Evolutionary conservation across 2,329 filamentous ascomycete genomes (phyloP), one percentile per base, ranked within the genome.

Genomic region (Lachnellula suecica): DNA sequence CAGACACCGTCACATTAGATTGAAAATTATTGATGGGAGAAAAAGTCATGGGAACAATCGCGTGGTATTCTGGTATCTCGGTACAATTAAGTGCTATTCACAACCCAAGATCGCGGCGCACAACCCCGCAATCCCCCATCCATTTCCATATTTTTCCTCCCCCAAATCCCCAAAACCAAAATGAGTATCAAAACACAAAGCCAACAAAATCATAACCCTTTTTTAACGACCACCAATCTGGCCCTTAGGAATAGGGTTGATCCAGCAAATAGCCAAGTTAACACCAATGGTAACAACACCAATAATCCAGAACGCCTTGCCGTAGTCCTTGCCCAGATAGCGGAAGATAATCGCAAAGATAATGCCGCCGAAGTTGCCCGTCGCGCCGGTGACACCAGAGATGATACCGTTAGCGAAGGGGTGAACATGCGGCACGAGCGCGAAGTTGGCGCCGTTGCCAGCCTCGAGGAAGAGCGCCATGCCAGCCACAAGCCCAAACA

Each of bases 371-470:
- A 96, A 70, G 64, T 96, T 97, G 1, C 92, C 91, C 8, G 81
- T 77, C 0, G 88, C 91, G 9, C 92, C 92, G 0, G 90, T 87
- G 31, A 89, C 74, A 11, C 91, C 91, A 1, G 87, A 89, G 6
- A 96, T 79, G 23, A 63, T 73, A 69, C 90, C 91, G 69, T 96
- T 96, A 54, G 90, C 89, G 55, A 79, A 80, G 1, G 89, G 70
- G 49, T 92, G 88, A 1, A 96, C 87, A 66, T 96, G 92, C 3
- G 91, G 91, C 22, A 96, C 87, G 5, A 96, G 79, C 0, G 89
- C 83, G 70, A 94, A 96, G 72, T 89, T 94, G 37, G 89, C 85
- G 0, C 92, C 92, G 66, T 96, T 96, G 38, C 85, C 85, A 2
- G 88, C 89, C 68, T 95, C 90, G 40, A 91, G 72, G 74, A 96